These are phyloP conservation scores for Elaeagnus macrophylla DNA, from an alignment of 306 rosid genomes.

Conservation along the genomic window DNA sequence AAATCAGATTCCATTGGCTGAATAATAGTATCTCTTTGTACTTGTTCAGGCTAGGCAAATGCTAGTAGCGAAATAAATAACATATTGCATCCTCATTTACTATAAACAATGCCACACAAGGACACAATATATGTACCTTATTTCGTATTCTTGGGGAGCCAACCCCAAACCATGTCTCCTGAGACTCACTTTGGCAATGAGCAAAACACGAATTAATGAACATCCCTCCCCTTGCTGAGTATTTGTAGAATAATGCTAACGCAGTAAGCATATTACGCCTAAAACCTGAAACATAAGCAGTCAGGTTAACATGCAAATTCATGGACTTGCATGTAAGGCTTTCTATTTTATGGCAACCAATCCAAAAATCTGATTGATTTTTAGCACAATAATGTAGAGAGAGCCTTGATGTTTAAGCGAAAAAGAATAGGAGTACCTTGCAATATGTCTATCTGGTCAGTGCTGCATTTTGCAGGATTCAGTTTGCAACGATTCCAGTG, in stretches of 20 bases:
- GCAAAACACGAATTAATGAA: constrained; percentile 90
- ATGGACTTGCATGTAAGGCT: neutral
- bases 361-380: neutral
- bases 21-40: too few relatives aligned
- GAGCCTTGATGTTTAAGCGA: neutral
- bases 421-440: constrained; percentile 46
- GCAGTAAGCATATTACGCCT: constrained; percentile 58
- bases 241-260: constrained; percentile 31
- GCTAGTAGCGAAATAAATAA: too few relatives aligned
- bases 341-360: neutral
- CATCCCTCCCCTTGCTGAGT: constrained; percentile 69
- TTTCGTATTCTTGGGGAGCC: constrained; percentile 67
- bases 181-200: constrained; percentile 92
- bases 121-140: constrained; percentile 35
- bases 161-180: constrained; percentile 75
- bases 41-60: too few relatives aligned
- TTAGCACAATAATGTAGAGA: neutral
- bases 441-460: constrained; percentile 40
- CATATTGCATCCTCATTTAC: too few relatives aligned
- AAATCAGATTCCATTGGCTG: too few relatives aligned
- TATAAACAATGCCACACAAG: neutral
- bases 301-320: neutral
- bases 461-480: constrained; percentile 52
- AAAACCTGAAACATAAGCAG: constrained; percentile 34
- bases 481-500: constrained; percentile 74